phyloP scores from a whole-genome alignment of 208 protist species.

The Tritrichomonas foetus region DNA sequence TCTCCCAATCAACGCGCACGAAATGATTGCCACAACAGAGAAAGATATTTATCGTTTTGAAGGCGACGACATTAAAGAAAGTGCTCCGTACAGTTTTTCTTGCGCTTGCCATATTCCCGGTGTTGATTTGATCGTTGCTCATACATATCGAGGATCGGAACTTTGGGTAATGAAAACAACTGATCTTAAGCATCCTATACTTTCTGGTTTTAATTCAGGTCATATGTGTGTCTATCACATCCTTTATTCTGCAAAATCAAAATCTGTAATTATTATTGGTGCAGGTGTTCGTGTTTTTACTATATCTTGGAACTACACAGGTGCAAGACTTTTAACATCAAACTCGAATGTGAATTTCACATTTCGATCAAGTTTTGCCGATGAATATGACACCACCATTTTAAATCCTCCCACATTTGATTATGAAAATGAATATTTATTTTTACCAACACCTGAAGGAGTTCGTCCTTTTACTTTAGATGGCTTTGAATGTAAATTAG shows the following conservation, averaged over 20 bases:
- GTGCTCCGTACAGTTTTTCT: neutral
- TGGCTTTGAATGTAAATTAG: neutral
- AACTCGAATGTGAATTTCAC: neutral
- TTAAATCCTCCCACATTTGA: slow-evolving; percentile 34
- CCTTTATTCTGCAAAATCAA: slow-evolving; percentile 24
- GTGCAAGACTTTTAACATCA: neutral
- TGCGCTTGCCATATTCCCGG: neutral
- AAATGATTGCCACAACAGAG: neutral
- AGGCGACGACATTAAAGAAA: neutral
- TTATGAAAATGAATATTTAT: neutral
- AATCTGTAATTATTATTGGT: neutral
- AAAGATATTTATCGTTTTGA: neutral
- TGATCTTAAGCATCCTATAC: neutral
- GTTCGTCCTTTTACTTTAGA: neutral
- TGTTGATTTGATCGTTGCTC: neutral
- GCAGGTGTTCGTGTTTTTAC: neutral
- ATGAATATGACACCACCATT: neutral
- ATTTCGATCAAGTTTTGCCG: neutral
- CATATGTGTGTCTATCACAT: slow-evolving; percentile 1
- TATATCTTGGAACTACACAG: neutral
- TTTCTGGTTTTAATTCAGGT: neutral
- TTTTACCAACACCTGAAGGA: neutral
- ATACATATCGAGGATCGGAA: neutral
- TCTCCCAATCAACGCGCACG: neutral
- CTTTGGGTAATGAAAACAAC: neutral